Base-by-base conservation (phyloP, 306 rosid genomes). In the Arachis hypogaea region DNA sequence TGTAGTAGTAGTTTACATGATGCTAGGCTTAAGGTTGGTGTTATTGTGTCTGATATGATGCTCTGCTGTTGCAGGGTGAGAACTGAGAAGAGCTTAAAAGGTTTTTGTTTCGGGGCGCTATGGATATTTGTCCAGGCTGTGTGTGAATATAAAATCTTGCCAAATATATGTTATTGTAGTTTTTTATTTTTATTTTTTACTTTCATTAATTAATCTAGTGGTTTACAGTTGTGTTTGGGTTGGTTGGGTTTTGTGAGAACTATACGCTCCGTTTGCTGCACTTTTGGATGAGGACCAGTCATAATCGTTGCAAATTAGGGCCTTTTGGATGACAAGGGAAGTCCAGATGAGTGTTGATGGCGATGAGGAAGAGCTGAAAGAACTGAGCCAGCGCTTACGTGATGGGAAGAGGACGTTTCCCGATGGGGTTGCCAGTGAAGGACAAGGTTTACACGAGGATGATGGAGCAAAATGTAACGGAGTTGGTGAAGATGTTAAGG, bases 311-410 rank as follows among this genome's bases (percentile, higher is more conserved):
- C 65, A 70, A 77, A 74, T 68, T 85, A 65, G 76, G 85, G 68
- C 51, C 71, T 74, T 85, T 63, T 80, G 79, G 83, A 79, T 87
- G 83, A 73, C 77, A 71, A 80, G 82, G 84, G 85, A 77, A 62
- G 81, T 54, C 73, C 90, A 72, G 80, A 88, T 88, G 93, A 84
- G 80, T 77, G 76, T 81, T 60, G 79, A 83, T 82, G 84, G 84
- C 1, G 82, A 82, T 47, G 73, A 64, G 10, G 79, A 79, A 57
- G 90, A 78, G 78, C 78, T 78, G 59, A 73, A 11, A 63, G 84
- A 85, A 67, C 63, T 83, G 74, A 72, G 56, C 71, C 75, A 72
- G 59, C 69, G 40, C 30, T 73, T 69, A 14, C 86, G 51, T 49
- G 89, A 80, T 14, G 86, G 67, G 82, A 75, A 70, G 79, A 83